These are phyloP conservation scores for Purpureocillium lavendulum DNA, from an alignment of 2,329 filamentous ascomycete genomes.

Conservation along the genomic window DNA sequence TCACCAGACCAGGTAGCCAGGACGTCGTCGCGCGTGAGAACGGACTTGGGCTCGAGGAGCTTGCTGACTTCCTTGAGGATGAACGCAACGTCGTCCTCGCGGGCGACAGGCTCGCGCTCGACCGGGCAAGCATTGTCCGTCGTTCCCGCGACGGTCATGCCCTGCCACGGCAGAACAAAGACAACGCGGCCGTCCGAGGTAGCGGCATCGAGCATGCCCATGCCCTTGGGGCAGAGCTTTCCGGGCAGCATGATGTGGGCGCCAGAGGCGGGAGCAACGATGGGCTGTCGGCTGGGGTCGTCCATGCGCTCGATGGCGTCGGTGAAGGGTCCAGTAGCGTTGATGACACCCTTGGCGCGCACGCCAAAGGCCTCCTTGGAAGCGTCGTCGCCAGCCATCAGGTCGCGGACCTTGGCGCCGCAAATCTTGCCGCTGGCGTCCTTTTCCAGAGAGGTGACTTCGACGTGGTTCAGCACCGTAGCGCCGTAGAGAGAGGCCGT, in stretches of 20 bases:
- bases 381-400: constrained; percentile 54
- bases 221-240: constrained; percentile 69
- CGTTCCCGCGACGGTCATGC: constrained; percentile 77
- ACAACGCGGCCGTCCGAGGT: constrained; percentile 83
- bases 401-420: constrained; percentile 48
- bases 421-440: constrained; percentile 59
- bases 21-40: constrained; percentile 65
- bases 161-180: constrained; percentile 83
- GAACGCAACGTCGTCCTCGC: constrained; percentile 72
- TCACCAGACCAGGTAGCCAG: constrained; percentile 73
- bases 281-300: constrained; percentile 57
- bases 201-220: constrained; percentile 74
- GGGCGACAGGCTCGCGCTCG: constrained; percentile 60
- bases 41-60: constrained; percentile 68
- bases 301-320: constrained; percentile 77
- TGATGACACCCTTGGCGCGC: constrained; percentile 72
- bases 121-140: constrained; percentile 69
- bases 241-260: constrained; percentile 78
- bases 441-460: constrained; percentile 68
- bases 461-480: constrained; percentile 73
- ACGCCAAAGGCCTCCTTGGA: constrained; percentile 56
- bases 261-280: constrained; percentile 72
- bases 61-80: constrained; percentile 72
- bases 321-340: constrained; percentile 75
- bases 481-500: constrained; percentile 74